Conservation (phyloP, 345 rosid genomes). For the Citrus unshiu region DNA sequence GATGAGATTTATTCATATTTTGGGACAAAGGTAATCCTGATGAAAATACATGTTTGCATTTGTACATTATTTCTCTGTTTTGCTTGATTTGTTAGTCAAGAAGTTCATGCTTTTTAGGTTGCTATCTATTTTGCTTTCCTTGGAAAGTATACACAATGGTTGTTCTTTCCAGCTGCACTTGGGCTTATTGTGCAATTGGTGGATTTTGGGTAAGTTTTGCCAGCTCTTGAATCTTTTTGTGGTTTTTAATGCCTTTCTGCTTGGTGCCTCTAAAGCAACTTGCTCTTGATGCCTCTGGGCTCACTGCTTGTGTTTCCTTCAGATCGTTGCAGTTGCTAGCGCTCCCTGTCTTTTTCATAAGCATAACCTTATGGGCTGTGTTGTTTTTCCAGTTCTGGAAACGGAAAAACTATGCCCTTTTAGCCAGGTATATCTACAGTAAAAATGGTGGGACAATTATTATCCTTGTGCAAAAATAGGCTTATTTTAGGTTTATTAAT, state of each 20-base stretch:
- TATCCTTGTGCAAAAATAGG: not conserved
- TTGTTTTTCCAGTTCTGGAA: constrained; percentile 97
- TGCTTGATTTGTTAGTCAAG: constrained; percentile 15
- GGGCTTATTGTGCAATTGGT: constrained; percentile 63
- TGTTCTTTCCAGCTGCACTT: constrained; percentile 70
- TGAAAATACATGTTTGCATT: not conserved
- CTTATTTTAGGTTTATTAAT: not conserved
- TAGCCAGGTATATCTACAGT: constrained; percentile 51
- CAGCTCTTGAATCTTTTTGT: not conserved
- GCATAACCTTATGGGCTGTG: constrained; percentile 75
- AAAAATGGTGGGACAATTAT: not conserved
- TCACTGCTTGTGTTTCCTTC: constrained; percentile 16
- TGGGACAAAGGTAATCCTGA: constrained; percentile 65
- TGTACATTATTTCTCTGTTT: not conserved
- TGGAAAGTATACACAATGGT: constrained; percentile 85
- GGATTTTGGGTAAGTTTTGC: constrained; percentile 60
- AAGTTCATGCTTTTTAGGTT: constrained; percentile 42
- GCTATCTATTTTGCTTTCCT: constrained; percentile 88
- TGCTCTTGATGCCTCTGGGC: not conserved
- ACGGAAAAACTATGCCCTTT: constrained; percentile 76
- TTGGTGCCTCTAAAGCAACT: not conserved
- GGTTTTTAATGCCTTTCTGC: not conserved
- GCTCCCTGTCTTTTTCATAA: constrained; percentile 69
- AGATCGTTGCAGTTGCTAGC: constrained; percentile 72
- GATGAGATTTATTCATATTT: constrained; percentile 85